phyloP scores from a whole-genome alignment of 306 rosid genomes.

The Sicyos edulis region DNA sequence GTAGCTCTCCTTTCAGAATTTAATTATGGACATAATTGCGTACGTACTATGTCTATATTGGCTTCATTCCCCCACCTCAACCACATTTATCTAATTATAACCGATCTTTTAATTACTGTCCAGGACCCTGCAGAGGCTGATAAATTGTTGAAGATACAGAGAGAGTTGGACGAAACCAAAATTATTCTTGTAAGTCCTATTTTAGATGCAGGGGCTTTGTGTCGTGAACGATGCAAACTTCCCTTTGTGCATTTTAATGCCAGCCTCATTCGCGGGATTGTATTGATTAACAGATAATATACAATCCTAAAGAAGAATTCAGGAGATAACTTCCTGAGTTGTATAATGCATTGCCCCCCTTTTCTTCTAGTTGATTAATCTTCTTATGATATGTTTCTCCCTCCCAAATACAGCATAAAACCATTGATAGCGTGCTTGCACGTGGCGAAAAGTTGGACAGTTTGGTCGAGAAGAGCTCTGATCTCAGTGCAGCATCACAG shows the following conservation, averaged over 20 bases:
- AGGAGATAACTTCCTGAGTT: not conserved
- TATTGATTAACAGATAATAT: not conserved
- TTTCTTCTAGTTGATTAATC: constrained; percentile 8
- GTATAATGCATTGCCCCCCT: not conserved
- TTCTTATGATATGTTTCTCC: not conserved
- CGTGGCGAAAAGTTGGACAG: constrained; percentile 97
- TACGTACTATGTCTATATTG: not conserved
- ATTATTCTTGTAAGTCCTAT: constrained; percentile 78
- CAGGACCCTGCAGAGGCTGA: constrained; percentile 99
- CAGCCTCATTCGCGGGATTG: not conserved
- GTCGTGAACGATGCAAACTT: not conserved
- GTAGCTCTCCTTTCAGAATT: constrained; percentile 5
- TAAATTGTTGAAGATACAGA: constrained; percentile 84
- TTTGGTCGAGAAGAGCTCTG: constrained; percentile 97
- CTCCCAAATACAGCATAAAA: constrained; percentile 62
- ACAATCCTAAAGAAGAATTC: not conserved
- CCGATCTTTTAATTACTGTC: constrained; percentile 16
- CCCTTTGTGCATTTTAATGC: not conserved
- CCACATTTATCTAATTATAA: not conserved
- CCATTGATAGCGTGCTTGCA: constrained; percentile 94
- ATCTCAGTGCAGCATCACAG: constrained; percentile 97
- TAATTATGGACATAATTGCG: not conserved
- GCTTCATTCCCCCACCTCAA: not conserved
- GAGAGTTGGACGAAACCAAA: constrained; percentile 96
- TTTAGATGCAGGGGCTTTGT: not conserved